Evolutionary conservation across 441 rosid species (phyloP).

Genomic region (Syzygium malaccense): DNA sequence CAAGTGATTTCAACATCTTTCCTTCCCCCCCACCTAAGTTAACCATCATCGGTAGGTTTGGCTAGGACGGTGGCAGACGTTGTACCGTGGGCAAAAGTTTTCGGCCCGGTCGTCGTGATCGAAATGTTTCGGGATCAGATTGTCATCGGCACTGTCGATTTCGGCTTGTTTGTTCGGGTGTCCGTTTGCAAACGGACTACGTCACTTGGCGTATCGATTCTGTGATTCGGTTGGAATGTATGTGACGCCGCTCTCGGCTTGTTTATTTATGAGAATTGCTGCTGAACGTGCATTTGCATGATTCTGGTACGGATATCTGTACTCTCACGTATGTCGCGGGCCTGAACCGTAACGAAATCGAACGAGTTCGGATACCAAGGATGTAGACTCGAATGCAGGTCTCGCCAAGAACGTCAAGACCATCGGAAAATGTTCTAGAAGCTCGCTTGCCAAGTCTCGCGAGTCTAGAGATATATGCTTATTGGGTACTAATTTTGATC

Average conservation of each 20-base stretch:
- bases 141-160: background rate
- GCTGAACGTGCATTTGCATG: background rate
- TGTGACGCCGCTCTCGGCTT: background rate
- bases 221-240: background rate
- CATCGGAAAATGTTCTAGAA: background rate
- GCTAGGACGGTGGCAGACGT: background rate
- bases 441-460: background rate
- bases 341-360: background rate
- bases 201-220: background rate
- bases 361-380: rapidly evolving
- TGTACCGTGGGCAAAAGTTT: background rate
- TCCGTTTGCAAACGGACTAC: background rate
- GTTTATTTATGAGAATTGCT: no score
- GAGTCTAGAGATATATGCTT: no score
- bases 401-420: rapidly evolving
- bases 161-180: background rate
- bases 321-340: background rate
- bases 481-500: background rate
- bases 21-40: background rate
- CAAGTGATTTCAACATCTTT: background rate
- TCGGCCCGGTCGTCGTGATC: no score
- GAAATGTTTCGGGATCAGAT: background rate
- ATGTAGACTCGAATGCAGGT: rapidly evolving
- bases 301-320: no score
- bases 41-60: background rate